Conservation (phyloP, 495 filamentous ascomycete genomes). For the Hypoxylon subgilvum region DNA sequence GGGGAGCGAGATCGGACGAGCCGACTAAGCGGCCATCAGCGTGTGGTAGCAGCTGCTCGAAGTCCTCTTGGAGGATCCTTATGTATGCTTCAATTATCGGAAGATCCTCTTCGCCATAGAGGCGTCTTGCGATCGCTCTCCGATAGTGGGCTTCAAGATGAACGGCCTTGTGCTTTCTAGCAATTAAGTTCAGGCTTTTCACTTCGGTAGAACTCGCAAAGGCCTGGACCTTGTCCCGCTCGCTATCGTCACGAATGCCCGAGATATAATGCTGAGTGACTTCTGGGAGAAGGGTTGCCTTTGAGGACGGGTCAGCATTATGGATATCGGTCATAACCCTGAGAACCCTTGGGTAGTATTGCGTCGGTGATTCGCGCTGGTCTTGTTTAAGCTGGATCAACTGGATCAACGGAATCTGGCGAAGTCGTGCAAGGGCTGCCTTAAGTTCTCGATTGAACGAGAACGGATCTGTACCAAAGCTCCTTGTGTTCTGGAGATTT, state of each 20-base stretch:
- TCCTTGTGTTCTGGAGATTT: slow-evolving; percentile 41
- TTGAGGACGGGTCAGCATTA: slow-evolving; percentile 19
- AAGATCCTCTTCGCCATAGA: slow-evolving; percentile 43
- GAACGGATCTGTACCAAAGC: slow-evolving; percentile 46
- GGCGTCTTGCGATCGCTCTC: slow-evolving; percentile 48
- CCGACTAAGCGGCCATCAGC: background rate
- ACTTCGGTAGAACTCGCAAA: slow-evolving; percentile 36
- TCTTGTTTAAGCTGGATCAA: slow-evolving; percentile 54
- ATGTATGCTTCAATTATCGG: slow-evolving; percentile 50
- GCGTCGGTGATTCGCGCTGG: slow-evolving; percentile 50
- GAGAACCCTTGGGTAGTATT: slow-evolving; percentile 50
- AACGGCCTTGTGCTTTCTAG: slow-evolving; percentile 51
- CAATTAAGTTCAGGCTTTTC: slow-evolving; percentile 40
- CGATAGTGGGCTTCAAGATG: slow-evolving; percentile 58
- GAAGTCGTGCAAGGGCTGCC: slow-evolving; percentile 48
- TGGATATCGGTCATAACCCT: slow-evolving; percentile 47
- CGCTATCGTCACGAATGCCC: slow-evolving; percentile 48
- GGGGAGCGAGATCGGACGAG: slow-evolving; percentile 35
- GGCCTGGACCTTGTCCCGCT: slow-evolving; percentile 45
- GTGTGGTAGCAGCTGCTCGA: slow-evolving; percentile 32
- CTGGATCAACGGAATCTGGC: slow-evolving; percentile 54
- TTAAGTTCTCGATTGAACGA: slow-evolving; percentile 56
- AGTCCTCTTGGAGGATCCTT: slow-evolving; percentile 38
- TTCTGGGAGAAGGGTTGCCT: slow-evolving; percentile 25
- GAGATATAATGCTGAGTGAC: slow-evolving; percentile 50